Conservation (phyloP, 768 basidiomycete genomes). For the Psilocybe cyanescens region DNA sequence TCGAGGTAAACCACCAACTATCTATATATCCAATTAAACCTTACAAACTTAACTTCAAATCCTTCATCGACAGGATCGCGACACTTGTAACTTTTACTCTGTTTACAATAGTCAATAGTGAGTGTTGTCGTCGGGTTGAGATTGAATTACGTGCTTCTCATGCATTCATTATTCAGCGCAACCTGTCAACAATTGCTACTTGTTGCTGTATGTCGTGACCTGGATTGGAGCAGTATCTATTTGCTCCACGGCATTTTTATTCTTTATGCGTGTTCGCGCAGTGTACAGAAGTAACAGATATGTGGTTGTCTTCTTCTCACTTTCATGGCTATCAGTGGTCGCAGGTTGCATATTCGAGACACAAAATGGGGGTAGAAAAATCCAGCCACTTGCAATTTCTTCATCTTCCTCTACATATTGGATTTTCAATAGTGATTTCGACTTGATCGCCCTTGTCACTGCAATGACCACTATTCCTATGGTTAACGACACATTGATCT, state of each 20-base stretch:
- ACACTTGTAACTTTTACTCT: neutral
- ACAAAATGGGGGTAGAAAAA: neutral
- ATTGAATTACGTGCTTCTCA: neutral
- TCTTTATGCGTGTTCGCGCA: conserved; percentile 11
- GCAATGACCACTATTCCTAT: conserved; percentile 18
- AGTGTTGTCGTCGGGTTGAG: neutral
- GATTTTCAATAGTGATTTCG: conserved; percentile 6
- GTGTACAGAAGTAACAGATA: neutral
- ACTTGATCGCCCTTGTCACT: conserved; percentile 5
- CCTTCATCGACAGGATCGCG: neutral
- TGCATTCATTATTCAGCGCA: neutral
- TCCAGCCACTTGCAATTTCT: conserved; percentile 15
- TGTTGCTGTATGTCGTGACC: neutral
- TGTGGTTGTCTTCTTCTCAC: conserved; percentile 3
- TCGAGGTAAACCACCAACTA: conserved; percentile 16
- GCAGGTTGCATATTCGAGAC: conserved; percentile 5
- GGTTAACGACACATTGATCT: conserved; percentile 32
- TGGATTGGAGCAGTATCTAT: neutral
- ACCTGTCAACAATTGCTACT: neutral
- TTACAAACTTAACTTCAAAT: neutral
- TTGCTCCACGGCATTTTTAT: conserved; percentile 3
- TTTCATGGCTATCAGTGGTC: conserved; percentile 6
- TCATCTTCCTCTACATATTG: conserved; percentile 21
- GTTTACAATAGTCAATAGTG: neutral
- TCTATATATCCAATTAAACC: neutral